phyloP scores from a whole-genome alignment of 768 basidiomycete genomes.

The Trametopsis cervina region DNA sequence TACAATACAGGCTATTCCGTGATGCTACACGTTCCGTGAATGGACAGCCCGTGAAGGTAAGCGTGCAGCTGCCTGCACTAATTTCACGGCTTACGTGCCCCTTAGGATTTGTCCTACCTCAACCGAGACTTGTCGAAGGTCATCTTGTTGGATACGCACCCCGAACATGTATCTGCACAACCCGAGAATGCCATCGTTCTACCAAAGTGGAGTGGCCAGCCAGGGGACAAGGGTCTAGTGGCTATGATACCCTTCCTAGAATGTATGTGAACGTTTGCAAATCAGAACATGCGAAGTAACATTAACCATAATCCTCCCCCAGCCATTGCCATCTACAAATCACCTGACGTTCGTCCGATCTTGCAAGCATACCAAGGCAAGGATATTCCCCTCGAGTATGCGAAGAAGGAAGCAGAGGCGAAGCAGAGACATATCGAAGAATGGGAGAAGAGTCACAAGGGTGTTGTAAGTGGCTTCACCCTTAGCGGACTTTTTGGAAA shows the following conservation, averaged over 20 bases:
- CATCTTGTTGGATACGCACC: slow-evolving; percentile 76
- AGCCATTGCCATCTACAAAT: slow-evolving; percentile 93
- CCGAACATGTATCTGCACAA: slow-evolving; percentile 71
- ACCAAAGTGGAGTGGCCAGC: slow-evolving; percentile 80
- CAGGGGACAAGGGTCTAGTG: slow-evolving; percentile 69
- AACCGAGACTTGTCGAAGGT: slow-evolving; percentile 93
- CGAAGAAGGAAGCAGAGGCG: slow-evolving; percentile 76
- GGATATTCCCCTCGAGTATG: slow-evolving; percentile 85
- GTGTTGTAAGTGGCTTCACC: slow-evolving; percentile 34
- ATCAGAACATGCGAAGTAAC: background rate
- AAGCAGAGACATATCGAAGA: slow-evolving; percentile 75
- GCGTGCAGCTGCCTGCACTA: slow-evolving; percentile 5
- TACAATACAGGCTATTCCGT: slow-evolving; percentile 86
- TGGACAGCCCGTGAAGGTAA: slow-evolving; percentile 85
- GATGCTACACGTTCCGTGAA: slow-evolving; percentile 83
- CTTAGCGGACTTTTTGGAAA: slow-evolving; percentile 38
- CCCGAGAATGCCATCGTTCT: slow-evolving; percentile 86
- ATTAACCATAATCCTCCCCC: background rate
- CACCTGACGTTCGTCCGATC: slow-evolving; percentile 82
- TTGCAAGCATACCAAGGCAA: slow-evolving; percentile 81
- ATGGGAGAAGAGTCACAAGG: slow-evolving; percentile 53
- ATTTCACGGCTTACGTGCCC: background rate
- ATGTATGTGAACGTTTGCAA: slow-evolving; percentile 38
- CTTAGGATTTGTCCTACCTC: slow-evolving; percentile 86
- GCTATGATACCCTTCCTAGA: slow-evolving; percentile 98